A percentile compares a stretch with the other conserved stretches of the same genome.
Conservation (phyloP, 495 filamentous ascomycete species). For the Amorphotheca resinae region DNA sequence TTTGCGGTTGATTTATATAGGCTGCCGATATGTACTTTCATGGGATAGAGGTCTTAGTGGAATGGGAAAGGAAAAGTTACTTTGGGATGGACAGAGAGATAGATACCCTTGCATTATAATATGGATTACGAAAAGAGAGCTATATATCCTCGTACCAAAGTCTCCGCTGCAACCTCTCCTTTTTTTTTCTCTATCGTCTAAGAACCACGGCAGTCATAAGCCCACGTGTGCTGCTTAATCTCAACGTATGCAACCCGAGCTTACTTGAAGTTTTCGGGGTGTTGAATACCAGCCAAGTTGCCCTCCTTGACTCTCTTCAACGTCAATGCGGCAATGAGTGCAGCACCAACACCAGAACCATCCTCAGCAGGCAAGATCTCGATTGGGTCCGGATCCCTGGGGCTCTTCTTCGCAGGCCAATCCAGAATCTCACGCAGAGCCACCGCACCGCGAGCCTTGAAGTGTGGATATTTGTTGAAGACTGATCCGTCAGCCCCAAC, state of each 20-base stretch:
- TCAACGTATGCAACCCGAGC: neutral
- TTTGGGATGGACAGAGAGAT: too few species aligned
- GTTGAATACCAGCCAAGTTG: constrained; percentile 63
- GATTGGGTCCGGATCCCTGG: constrained; percentile 66
- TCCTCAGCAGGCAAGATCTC: constrained; percentile 83
- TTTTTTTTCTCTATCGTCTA: too few species aligned
- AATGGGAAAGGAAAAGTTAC: constrained; percentile 5
- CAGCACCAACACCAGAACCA: constrained; percentile 90
- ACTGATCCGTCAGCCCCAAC: constrained; percentile 93
- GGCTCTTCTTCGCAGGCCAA: constrained; percentile 55
- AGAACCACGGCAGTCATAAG: too few species aligned
- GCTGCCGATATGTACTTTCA: constrained; percentile 43
- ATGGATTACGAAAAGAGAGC: too few species aligned
- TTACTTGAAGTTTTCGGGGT: constrained; percentile 47
- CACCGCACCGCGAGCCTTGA: constrained; percentile 78
- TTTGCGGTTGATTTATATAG: constrained; percentile 72
- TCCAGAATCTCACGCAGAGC: constrained; percentile 90
- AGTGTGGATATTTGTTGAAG: constrained; percentile 97
- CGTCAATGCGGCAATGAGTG: constrained; percentile 86
- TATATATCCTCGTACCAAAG: too few species aligned
- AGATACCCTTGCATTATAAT: constrained; percentile 4
- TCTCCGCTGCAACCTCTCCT: too few species aligned
- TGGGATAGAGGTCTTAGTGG: constrained; percentile 10
- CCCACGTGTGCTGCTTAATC: too few species aligned
- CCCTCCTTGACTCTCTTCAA: constrained; percentile 72